Percentiles rank a stretch among this genome's conserved stretches.
These are phyloP conservation scores for Boletus rex-veris DNA, from an alignment of 768 basidiomycete species.

Conservation along the genomic window DNA sequence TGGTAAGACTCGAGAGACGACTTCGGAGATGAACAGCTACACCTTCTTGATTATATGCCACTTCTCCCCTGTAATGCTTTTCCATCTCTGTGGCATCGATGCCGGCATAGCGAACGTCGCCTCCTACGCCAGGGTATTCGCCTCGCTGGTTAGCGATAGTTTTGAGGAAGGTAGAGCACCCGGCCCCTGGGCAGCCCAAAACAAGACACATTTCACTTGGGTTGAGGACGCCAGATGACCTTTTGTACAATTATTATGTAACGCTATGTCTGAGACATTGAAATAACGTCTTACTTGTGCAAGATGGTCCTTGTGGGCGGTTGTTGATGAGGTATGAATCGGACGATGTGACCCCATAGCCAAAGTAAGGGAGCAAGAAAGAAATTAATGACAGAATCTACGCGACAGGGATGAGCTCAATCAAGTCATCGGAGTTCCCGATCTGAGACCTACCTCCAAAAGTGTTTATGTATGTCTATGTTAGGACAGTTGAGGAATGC, in stretches of 20 bases:
- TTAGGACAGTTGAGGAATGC: background rate
- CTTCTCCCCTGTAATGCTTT: slow-evolving; percentile 74
- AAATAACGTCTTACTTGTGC: slow-evolving; percentile 46
- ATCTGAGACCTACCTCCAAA: slow-evolving; percentile 48
- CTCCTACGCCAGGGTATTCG: slow-evolving; percentile 59
- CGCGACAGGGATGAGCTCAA: background rate
- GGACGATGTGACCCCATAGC: slow-evolving; percentile 41
- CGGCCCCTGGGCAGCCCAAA: slow-evolving; percentile 77
- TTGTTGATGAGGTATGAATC: slow-evolving; percentile 37
- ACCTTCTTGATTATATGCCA: slow-evolving; percentile 78
- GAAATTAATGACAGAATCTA: slow-evolving; percentile 53
- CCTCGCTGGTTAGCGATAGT: slow-evolving; percentile 72
- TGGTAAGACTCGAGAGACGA: background rate
- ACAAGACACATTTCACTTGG: slow-evolving; percentile 87
- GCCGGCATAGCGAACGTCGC: slow-evolving; percentile 81
- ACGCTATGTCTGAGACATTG: background rate
- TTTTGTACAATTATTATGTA: slow-evolving; percentile 19
- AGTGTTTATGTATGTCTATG: slow-evolving; percentile 52
- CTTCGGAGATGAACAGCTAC: background rate
- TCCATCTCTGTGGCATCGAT: slow-evolving; percentile 73
- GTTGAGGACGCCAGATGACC: slow-evolving; percentile 65
- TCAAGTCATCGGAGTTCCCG: background rate
- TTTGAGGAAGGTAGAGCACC: slow-evolving; percentile 86
- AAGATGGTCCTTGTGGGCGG: slow-evolving; percentile 51
- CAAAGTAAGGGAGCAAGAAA: slow-evolving; percentile 50